Base-by-base conservation (phyloP, 2,329 filamentous ascomycete species). In the Fusarium sp. region DNA sequence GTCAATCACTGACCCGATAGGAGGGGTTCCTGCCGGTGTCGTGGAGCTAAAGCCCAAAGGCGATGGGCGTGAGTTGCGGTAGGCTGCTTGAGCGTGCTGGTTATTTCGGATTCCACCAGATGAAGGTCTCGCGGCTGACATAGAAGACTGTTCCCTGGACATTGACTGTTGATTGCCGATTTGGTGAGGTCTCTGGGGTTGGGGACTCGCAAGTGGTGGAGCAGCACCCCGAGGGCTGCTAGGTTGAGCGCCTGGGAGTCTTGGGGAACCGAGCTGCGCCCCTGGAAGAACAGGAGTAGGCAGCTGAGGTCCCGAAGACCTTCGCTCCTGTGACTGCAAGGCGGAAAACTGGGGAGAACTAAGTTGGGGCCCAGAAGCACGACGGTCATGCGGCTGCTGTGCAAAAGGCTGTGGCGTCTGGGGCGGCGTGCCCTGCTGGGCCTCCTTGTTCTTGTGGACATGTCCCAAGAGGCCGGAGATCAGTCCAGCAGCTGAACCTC, bases 401-500 rank as follows among this genome's bases (percentile, higher is more conserved):
- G 29, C 31, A 9, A 44, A 33, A 44, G 59, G 54, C 38, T 66
- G 70, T 31, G 73, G 70, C 20, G 38, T 58, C 15, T 70, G 57
- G 21, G 61, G 33, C 6, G 50, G 18, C 12, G 38, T 48, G 18
- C 23, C 47, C 20, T 67, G 65, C 18, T 60, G 61, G 6, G 57
- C 24, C 21, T 71, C 71, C 26, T 70, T 64, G 41, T 64, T 61
- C 38, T 66, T 76, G 10, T 70, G 66, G 13, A 63, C 66, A 29
- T 72, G 75, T 4, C 77, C 76, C 20, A 79, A 39, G 12, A 79
- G 61, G 4, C 74, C 74, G 6, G 75, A 76, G 20, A 79, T 65
- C 24, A 80, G 61, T 15, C 70, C 74, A 13, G 76, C 71, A 7
- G 76, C 69, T 10, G 78, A 79, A 16, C 74, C 69, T 33, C 78